Percentiles rank a stretch among this genome's conserved stretches.
Conservation (phyloP, 768 basidiomycete species). For the Suillus variegatus region DNA sequence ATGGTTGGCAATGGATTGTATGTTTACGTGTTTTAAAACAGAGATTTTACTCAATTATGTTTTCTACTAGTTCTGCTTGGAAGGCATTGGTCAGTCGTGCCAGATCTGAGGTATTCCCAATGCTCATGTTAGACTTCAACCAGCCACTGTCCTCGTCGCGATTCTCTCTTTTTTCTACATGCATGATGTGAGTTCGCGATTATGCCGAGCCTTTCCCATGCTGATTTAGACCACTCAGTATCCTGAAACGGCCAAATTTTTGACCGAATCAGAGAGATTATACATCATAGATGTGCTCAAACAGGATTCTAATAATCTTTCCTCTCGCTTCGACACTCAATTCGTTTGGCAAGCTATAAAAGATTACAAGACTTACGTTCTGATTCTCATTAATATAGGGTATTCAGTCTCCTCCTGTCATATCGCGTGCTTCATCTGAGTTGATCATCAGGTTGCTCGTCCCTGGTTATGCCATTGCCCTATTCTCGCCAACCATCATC, state of each 20-base stretch:
- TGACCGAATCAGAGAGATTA: slow-evolving; percentile 45
- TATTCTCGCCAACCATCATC: slow-evolving; percentile 55
- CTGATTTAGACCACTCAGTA: slow-evolving; percentile 34
- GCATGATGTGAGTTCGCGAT: slow-evolving; percentile 43
- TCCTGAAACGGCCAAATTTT: slow-evolving; percentile 59
- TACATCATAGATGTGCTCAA: slow-evolving; percentile 42
- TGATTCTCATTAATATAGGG: slow-evolving; percentile 44
- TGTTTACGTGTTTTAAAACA: slow-evolving; percentile 7
- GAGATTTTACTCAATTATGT: neutral
- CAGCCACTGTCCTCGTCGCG: slow-evolving; percentile 25
- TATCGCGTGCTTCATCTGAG: neutral
- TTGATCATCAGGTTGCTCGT: slow-evolving; percentile 37
- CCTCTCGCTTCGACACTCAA: slow-evolving; percentile 43
- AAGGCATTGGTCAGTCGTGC: slow-evolving; percentile 26
- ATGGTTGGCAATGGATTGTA: slow-evolving; percentile 41
- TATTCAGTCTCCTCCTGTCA: slow-evolving; percentile 18
- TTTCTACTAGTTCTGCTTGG: slow-evolving; percentile 30
- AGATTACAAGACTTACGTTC: slow-evolving; percentile 44
- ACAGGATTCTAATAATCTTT: slow-evolving; percentile 44
- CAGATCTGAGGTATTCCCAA: neutral
- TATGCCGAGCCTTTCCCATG: neutral
- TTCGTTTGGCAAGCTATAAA: slow-evolving; percentile 51
- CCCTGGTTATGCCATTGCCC: slow-evolving; percentile 48
- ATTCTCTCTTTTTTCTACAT: slow-evolving; percentile 47
- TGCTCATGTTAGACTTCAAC: neutral